Base-by-base conservation (phyloP, 768 basidiomycete species). In the Phlegmacium glaucopus region DNA sequence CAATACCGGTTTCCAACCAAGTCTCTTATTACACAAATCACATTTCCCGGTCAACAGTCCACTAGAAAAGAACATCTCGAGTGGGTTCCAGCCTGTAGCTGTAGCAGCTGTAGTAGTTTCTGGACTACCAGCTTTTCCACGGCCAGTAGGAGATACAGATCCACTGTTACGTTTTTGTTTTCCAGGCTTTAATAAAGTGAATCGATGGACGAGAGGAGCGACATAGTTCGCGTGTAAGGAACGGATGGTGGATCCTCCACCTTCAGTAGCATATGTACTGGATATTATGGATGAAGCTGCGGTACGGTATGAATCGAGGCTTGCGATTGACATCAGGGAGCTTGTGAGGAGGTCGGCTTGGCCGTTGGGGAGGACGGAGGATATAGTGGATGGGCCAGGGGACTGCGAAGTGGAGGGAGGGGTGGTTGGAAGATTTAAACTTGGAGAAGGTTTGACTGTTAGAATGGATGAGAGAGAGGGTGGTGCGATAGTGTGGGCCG, bases 1-100 rank as follows among this genome's bases (percentile, higher is more conserved):
- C 15, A 94, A 68, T 27, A 87, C 78, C 16, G 90, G 83, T 62
- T 91, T 94, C 84, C 87, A 85, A 10, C 91, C 91, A 32, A 95
- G 71, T 39, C 89, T 71, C 73, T 93, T 94, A 36, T 63, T 60
- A 58, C 92, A 95, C 13, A 92, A 66, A 64, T 90, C 90, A 57
- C 92, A 95, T 61, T 87, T 92, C 41, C 83, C 77, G 3, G 80
- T 79, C 17, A 89, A 63, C 39, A 87, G 65, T 13, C 78, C 86
- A 61, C 83, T 85, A 7, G 82, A 81, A 65, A 91, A 89, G 59
- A 92, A 77, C 49, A 90, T 66, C 44, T 90, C 87, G 22, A 91
- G 70, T 16, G 90, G 88, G 55, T 81, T 87, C 88, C 89, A 91
- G 0, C 76, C 58, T 46, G 67, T 17, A 53, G 64, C 51, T 52